Conservation (phyloP, 768 basidiomycete genomes). For the Postia placenta region DNA sequence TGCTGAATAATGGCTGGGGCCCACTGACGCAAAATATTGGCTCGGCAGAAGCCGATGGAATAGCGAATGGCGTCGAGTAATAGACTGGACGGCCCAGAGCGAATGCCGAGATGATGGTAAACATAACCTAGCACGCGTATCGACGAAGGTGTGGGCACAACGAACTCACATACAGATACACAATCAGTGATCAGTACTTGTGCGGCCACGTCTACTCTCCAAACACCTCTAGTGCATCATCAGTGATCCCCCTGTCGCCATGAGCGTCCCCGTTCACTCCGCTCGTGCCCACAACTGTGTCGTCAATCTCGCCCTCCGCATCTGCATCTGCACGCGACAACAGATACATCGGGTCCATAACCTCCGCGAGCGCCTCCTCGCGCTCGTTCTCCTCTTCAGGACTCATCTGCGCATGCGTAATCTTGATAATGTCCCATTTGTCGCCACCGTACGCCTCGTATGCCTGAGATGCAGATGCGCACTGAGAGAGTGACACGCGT, state of each 20-base stretch:
- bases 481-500: too few species aligned
- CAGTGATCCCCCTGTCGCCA: slow-evolving; percentile 2
- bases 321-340: slow-evolving; percentile 37
- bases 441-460: slow-evolving; percentile 71
- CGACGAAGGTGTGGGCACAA: too few species aligned
- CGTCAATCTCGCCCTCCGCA: slow-evolving; percentile 36
- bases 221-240: slow-evolving; percentile 16
- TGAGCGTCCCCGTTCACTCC: slow-evolving; percentile 6
- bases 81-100: too few species aligned
- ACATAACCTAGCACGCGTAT: too few species aligned
- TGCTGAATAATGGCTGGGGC: too few species aligned
- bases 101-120: too few species aligned
- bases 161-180: too few species aligned
- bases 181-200: too few species aligned
- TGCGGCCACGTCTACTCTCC: too few species aligned
- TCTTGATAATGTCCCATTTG: slow-evolving; percentile 78
- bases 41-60: too few species aligned
- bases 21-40: too few species aligned
- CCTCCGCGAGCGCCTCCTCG: slow-evolving; percentile 73
- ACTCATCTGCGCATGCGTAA: slow-evolving; percentile 65
- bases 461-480: slow-evolving; percentile 44
- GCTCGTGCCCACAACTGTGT: slow-evolving; percentile 3
- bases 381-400: slow-evolving; percentile 73
- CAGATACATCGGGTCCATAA: slow-evolving; percentile 61
- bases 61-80: too few species aligned